Evolutionary conservation across 768 basidiomycete species (phyloP).

Genomic region (Serendipita indica): DNA sequence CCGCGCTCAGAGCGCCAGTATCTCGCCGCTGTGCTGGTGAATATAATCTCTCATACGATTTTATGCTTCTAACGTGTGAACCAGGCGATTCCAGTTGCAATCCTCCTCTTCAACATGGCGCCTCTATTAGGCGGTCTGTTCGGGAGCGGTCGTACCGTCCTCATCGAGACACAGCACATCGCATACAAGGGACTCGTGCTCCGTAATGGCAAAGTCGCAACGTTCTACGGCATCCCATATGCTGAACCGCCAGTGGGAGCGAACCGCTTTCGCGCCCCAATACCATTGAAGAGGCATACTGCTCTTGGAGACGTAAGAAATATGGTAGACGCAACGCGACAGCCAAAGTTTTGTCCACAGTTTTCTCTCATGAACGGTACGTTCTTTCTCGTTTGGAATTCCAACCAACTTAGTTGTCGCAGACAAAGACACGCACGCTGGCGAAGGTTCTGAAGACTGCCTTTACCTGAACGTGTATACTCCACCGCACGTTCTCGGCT

Average conservation of each 20-base stretch:
- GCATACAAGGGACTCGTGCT: neutral
- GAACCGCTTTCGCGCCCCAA: conserved; percentile 30
- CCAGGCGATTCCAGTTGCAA: too few species aligned
- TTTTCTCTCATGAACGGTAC: neutral
- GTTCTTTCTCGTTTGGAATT: neutral
- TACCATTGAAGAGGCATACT: conserved; percentile 24
- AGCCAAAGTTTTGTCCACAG: conserved; percentile 48
- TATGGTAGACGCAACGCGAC: conserved; percentile 36
- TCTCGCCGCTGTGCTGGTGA: too few species aligned
- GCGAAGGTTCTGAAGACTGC: conserved; percentile 53
- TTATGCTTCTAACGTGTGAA: too few species aligned
- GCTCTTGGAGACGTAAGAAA: conserved; percentile 24
- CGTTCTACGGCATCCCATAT: conserved; percentile 23
- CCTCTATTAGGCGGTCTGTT: too few species aligned
- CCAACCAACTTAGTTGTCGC: neutral
- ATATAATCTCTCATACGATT: too few species aligned
- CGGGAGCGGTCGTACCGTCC: too few species aligned
- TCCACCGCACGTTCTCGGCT: conserved; percentile 28
- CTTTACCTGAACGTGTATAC: conserved; percentile 52
- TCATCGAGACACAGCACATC: neutral
- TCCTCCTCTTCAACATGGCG: too few species aligned
- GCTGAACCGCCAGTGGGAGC: conserved; percentile 26
- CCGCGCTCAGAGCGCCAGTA: too few species aligned
- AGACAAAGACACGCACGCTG: conserved; percentile 24
- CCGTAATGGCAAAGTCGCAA: neutral